Percentiles rank a stretch among this genome's conserved stretches.
Conservation (phyloP, 306 rosid species). For the Mimosa pudica region DNA sequence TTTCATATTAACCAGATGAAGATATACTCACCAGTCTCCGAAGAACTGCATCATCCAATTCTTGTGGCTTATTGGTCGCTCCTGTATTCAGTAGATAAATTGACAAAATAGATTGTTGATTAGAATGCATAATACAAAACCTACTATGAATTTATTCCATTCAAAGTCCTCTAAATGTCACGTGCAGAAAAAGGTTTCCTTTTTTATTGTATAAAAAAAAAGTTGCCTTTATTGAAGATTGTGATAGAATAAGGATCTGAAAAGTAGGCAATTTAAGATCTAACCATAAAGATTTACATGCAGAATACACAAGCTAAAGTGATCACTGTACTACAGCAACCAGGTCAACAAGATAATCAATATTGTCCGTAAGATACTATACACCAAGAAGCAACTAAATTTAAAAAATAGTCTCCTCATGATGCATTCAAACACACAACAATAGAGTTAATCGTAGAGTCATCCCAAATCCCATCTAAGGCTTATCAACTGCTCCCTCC, state of each 20-base stretch:
- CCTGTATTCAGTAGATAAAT: slow-evolving; percentile 54
- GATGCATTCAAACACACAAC: neutral
- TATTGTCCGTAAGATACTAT: neutral
- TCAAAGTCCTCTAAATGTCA: slow-evolving; percentile 20
- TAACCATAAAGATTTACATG: neutral
- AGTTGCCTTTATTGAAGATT: neutral
- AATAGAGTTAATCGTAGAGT: neutral
- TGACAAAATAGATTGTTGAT: neutral
- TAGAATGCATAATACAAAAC: slow-evolving; percentile 19
- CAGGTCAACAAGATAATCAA: slow-evolving; percentile 17
- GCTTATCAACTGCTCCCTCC: neutral
- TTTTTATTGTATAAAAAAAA: too few species aligned
- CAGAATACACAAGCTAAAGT: slow-evolving; percentile 22
- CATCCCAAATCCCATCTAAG: slow-evolving; percentile 7
- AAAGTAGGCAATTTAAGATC: slow-evolving; percentile 17
- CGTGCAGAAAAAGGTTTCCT: slow-evolving; percentile 14
- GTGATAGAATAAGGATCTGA: neutral
- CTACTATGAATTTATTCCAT: neutral
- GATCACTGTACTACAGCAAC: slow-evolving; percentile 27
- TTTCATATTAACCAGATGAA: slow-evolving; percentile 17
- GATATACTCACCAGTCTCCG: slow-evolving; percentile 82
- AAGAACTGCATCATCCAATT: slow-evolving; percentile 95
- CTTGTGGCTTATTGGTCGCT: slow-evolving; percentile 98
- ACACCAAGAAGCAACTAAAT: slow-evolving; percentile 7
- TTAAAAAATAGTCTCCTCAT: neutral